A percentile compares a stretch with the other conserved stretches of the same genome.
Conservation (phyloP, 768 basidiomycete species). For the Calocera viscosa region DNA sequence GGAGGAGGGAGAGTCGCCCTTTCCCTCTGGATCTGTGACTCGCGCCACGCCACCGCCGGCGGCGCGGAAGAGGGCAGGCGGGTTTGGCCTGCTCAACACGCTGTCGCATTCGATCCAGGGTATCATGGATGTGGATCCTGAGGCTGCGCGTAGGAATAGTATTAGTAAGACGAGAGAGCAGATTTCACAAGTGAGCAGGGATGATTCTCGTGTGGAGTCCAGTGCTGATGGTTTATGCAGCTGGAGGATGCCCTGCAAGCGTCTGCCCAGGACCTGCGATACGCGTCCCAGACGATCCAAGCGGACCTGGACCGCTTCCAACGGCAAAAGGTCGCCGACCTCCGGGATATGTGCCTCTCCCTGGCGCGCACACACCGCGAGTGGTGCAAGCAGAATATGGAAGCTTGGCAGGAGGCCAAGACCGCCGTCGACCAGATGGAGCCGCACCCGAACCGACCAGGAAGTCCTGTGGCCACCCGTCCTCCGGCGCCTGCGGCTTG, state of each 20-base stretch:
- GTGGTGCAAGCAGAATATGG: constrained; percentile 95
- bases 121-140: constrained; percentile 98
- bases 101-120: constrained; percentile 90
- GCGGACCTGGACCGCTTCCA: constrained; percentile 97
- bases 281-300: constrained; percentile 91
- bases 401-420: constrained; percentile 95
- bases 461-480: too few species aligned
- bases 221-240: constrained; percentile 31
- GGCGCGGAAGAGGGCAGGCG: constrained; percentile 9
- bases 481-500: neutral
- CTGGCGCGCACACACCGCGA: constrained; percentile 86
- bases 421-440: constrained; percentile 83
- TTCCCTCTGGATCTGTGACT: constrained; percentile 7
- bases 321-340: constrained; percentile 92
- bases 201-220: neutral
- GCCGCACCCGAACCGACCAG: constrained; percentile 65
- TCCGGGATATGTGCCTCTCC: constrained; percentile 84
- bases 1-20: constrained; percentile 11
- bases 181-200: constrained; percentile 67
- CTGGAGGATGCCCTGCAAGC: constrained; percentile 91
- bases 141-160: constrained; percentile 80
- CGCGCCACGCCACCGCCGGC: constrained; percentile 5
- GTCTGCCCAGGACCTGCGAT: constrained; percentile 87
- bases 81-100: constrained; percentile 76
- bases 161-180: constrained; percentile 90